These are phyloP conservation scores for Trypanosoma avium DNA, from an alignment of 208 protist genomes.

Conservation along the genomic window DNA sequence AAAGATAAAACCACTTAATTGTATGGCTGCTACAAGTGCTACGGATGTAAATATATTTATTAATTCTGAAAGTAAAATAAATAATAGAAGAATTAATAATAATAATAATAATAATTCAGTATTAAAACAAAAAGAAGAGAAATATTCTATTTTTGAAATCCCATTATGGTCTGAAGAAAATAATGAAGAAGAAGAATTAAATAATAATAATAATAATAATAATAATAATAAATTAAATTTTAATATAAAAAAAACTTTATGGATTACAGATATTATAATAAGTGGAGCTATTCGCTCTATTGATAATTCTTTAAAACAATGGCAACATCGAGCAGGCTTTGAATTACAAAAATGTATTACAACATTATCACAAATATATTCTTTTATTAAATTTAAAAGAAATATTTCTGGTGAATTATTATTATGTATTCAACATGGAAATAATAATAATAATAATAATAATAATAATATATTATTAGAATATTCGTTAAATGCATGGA, in stretches of 20 bases:
- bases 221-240: background rate
- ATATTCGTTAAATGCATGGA: background rate
- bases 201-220: background rate
- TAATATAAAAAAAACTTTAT: background rate
- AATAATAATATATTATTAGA: background rate
- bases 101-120: no score
- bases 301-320: background rate
- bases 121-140: background rate
- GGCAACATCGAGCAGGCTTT: background rate
- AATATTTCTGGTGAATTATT: no score
- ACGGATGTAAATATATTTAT: no score
- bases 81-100: background rate
- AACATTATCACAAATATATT: background rate
- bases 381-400: no score
- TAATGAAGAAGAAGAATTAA: no score
- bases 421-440: no score
- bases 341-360: background rate
- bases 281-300: background rate
- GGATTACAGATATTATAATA: constrained; percentile 2
- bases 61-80: no score
- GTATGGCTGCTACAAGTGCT: background rate
- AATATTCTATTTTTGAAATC: background rate
- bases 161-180: background rate
- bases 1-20: background rate
- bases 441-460: no score